Conservation (phyloP, 176 grass and related monocot species). For the Triticum dicoccoides region DNA sequence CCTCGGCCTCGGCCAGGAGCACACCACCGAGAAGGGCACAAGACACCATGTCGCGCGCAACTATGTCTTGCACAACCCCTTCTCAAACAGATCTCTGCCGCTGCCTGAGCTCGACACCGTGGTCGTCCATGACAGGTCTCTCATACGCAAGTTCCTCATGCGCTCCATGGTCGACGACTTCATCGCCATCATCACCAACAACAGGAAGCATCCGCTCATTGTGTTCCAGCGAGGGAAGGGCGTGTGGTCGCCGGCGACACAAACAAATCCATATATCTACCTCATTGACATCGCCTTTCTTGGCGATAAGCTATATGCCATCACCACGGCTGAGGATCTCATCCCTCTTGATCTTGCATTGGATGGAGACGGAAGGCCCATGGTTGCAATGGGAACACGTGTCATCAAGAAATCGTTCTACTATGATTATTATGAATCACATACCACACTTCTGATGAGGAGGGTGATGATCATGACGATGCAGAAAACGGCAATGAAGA, state of each 20-base stretch:
- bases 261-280: neutral
- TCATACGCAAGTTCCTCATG: neutral
- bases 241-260: neutral
- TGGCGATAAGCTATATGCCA: neutral
- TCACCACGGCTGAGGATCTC: neutral
- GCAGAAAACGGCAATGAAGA: neutral
- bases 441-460: neutral
- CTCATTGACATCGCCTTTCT: neutral
- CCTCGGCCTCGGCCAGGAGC: too few relatives aligned
- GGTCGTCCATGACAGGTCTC: neutral
- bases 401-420: neutral
- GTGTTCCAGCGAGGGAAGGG: neutral
- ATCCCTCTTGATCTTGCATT: neutral
- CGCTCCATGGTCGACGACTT: neutral
- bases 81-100: too few relatives aligned
- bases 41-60: too few relatives aligned
- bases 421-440: neutral
- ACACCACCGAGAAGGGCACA: too few relatives aligned
- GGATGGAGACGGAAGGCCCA: neutral
- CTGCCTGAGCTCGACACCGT: too few relatives aligned
- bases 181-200: neutral
- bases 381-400: neutral
- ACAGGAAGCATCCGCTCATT: neutral
- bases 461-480: neutral
- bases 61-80: too few relatives aligned